These are phyloP conservation scores for Eragrostis tef DNA, from an alignment of 202 grass and related monocot genomes.

Conservation along the genomic window DNA sequence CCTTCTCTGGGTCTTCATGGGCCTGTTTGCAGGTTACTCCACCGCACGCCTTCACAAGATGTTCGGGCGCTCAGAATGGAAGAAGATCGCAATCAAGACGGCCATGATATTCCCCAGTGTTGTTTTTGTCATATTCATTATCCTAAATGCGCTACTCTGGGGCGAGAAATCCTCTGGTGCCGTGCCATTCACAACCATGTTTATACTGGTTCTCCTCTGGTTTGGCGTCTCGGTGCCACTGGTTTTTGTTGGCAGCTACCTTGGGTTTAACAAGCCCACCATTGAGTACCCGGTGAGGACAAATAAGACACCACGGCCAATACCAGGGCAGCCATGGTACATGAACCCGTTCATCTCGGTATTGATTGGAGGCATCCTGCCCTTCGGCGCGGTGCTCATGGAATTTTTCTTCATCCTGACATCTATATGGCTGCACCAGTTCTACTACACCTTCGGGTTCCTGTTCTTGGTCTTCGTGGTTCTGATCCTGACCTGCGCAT, in stretches of 20 bases:
- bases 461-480: slow-evolving; percentile 82
- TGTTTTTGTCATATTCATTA: slow-evolving; percentile 69
- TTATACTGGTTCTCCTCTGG: slow-evolving; percentile 77
- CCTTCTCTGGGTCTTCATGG: slow-evolving; percentile 88
- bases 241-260: slow-evolving; percentile 78
- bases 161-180: slow-evolving; percentile 77
- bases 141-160: slow-evolving; percentile 80
- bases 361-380: slow-evolving; percentile 83
- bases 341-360: slow-evolving; percentile 73
- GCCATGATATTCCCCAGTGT: slow-evolving; percentile 64
- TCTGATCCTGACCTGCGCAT: slow-evolving; percentile 65
- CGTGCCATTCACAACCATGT: slow-evolving; percentile 94
- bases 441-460: slow-evolving; percentile 91
- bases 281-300: slow-evolving; percentile 73
- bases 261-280: slow-evolving; percentile 71
- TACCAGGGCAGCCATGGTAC: slow-evolving; percentile 88
- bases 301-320: slow-evolving; percentile 80
- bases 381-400: slow-evolving; percentile 83
- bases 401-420: slow-evolving; percentile 96
- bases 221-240: slow-evolving; percentile 83
- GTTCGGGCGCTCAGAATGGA: slow-evolving; percentile 84
- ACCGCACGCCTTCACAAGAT: slow-evolving; percentile 72
- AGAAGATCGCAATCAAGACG: slow-evolving; percentile 67
- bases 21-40: slow-evolving; percentile 74
- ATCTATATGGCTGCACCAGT: slow-evolving; percentile 85